Evolutionary conservation across 306 rosid species (phyloP), one percentile per base, ranked within the genome.

Genomic region (Glycine latifolia): DNA sequence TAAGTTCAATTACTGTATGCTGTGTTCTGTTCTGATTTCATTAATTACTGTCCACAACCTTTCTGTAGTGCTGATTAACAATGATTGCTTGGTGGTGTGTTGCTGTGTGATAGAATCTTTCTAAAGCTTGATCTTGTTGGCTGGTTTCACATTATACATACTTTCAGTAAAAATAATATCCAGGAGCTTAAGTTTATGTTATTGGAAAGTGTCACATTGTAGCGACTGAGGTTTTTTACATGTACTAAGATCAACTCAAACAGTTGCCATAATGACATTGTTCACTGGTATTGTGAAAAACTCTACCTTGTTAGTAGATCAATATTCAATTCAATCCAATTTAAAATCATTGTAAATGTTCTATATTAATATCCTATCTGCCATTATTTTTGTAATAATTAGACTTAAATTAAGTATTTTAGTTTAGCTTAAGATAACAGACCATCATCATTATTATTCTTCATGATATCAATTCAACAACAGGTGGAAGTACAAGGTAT

Each of bases 401-500:
- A 37, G 37, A 37, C 52, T 13, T 16, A 9, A 12, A 60, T 4
- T 48, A 79, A 4, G 47, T 60, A 59, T 79, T 47, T 53, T 52
- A 39, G 12, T 53, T 60, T 39, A 33, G 53, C 3, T 50, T 53
- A 67, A n/a, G 10, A 43, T 15, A 39, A 49, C 7, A 59, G 7
- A 73, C 39, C 12, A 53, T 52, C 3, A 35, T n/a, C 66, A 46
- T 60, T 1, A 37, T 78, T 61, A 41, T 58, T 75, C 26, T 68
- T 59, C 43, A 10, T 65, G 58, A 50, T 43, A 69, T 75, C 59
- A 70, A 59, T 73, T 33, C 76, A 16, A 75, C 17, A 75, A 35
- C 10, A 14, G 62, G 20, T 65, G 65, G 67, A 79, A 56, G 79
- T 69, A 33, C n/a, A 56, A 17, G 47, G 50, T 81, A 37, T 82